These are phyloP conservation scores for Puya raimondii DNA, from an alignment of 176 grass and related monocot genomes.

Conservation along the genomic window DNA sequence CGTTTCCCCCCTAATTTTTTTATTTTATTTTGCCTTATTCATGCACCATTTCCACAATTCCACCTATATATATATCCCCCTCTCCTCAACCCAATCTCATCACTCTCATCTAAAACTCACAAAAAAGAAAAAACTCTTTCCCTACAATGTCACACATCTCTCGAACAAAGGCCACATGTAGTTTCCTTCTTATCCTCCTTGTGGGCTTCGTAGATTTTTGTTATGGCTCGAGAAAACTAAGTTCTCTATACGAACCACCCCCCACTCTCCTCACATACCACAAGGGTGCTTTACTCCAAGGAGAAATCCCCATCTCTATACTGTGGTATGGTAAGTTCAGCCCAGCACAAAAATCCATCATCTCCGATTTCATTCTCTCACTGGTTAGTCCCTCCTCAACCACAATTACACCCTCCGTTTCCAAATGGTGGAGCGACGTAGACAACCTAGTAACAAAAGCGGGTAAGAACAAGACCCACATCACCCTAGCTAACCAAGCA, in stretches of 20 bases:
- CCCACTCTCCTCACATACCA: slow-evolving; percentile 36
- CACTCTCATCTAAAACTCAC: not conserved
- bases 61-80: slow-evolving; percentile 3
- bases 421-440: slow-evolving; percentile 46
- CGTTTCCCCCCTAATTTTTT: not conserved
- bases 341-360: slow-evolving; percentile 44
- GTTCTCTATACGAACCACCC: slow-evolving; percentile 3
- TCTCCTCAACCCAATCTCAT: not conserved
- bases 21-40: not conserved
- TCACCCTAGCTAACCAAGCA: slow-evolving; percentile 19
- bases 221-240: not conserved
- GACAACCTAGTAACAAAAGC: slow-evolving; percentile 10
- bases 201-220: not conserved
- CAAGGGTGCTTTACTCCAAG: slow-evolving; percentile 43
- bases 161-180: not conserved
- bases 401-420: slow-evolving; percentile 22
- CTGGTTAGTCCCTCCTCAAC: slow-evolving; percentile 9
- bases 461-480: not conserved
- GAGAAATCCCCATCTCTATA: slow-evolving; percentile 31
- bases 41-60: not conserved
- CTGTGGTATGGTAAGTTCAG: slow-evolving; percentile 73
- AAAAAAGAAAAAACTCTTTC: not conserved
- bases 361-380: slow-evolving; percentile 53
- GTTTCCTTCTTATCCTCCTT: not conserved
- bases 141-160: not conserved